Evolutionary conservation across 371 early-diverging fungal genomes (phyloP).

Genomic region (Umbelopsis sp.): DNA sequence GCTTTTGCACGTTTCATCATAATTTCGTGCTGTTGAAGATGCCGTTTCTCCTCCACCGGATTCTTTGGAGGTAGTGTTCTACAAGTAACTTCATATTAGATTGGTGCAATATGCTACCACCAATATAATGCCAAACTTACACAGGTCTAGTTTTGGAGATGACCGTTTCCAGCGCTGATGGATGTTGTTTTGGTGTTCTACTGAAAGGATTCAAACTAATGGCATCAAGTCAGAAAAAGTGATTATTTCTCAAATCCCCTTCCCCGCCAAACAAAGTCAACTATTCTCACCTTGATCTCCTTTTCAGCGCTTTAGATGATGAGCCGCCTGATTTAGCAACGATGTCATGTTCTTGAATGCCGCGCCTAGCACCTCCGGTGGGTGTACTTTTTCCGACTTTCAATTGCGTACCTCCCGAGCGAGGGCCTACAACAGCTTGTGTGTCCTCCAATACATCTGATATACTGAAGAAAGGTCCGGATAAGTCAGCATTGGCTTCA

Average conservation of each 20-base stretch:
- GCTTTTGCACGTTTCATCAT: slow-evolving; percentile 56
- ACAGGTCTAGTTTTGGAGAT: slow-evolving; percentile 55
- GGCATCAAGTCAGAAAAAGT: background rate
- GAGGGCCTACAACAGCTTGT: slow-evolving; percentile 7
- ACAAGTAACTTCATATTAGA: background rate
- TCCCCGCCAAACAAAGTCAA: background rate
- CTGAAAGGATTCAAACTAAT: slow-evolving; percentile 45
- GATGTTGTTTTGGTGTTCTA: slow-evolving; percentile 36
- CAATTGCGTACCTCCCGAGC: slow-evolving; percentile 1
- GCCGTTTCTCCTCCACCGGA: slow-evolving; percentile 52
- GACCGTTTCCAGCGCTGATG: slow-evolving; percentile 48
- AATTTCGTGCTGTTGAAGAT: slow-evolving; percentile 49
- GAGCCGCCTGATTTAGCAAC: slow-evolving; percentile 48
- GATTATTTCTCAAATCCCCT: background rate
- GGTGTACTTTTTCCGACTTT: background rate
- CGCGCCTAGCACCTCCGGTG: slow-evolving; percentile 42
- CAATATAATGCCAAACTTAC: slow-evolving; percentile 23
- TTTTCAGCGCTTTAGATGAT: slow-evolving; percentile 32
- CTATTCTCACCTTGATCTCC: slow-evolving; percentile 39
- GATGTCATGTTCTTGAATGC: slow-evolving; percentile 43
- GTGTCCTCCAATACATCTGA: slow-evolving; percentile 50
- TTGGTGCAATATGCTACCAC: background rate
- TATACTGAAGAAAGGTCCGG: slow-evolving; percentile 55
- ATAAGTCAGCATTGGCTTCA: slow-evolving; percentile 36
- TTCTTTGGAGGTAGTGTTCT: slow-evolving; percentile 56